Evolutionary conservation across 768 basidiomycete genomes (phyloP), one percentile per base, ranked within the genome.

Genomic region (Xerocomus spinulosus): DNA sequence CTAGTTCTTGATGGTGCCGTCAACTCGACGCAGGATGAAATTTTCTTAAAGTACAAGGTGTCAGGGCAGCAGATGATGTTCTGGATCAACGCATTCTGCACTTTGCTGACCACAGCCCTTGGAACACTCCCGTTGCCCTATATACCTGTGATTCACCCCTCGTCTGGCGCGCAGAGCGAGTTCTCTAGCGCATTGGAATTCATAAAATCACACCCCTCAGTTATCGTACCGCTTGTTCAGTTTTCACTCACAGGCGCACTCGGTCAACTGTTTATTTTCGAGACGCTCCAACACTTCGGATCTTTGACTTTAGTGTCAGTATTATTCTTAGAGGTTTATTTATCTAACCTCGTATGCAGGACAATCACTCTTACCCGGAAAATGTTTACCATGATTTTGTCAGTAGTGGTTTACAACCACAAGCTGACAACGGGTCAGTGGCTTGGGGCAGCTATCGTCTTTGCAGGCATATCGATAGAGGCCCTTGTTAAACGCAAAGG

Each of bases 11-110:
- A 99, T 65, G 96, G 96, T 18, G 83, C 89, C 24, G 86, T 85
- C 50, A 97, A 98, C 72, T 90, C 91, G 10, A 95, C 94, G 3
- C 96, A 99, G 66, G 96, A 99, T 67, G 90, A 97, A 69, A 86
- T 99, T 49, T 98, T 99, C 69, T 73, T 82, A 21, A 73, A 77
- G 12, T 82, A 87, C 70, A 80, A 80, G 17, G 74, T 81, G 36
- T 73, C 80, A 3, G 96, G 96, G 8, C 93, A 96, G 67, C 96
- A 99, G 63, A 97, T 99, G 94, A 98, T 99, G 96, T 85, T 98
- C 65, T 95, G 83, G 82, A 95, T 99, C 69, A 95, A 93, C 63
- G 56, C 87, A 23, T 85, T 94, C 71, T 85, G 87, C 69, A 89
- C 92, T 3, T 51, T 84, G 30, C 64, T 91, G 48, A 84, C 88